Evolutionary conservation across 257 asterid genomes (phyloP).

Genomic region (Ophiorrhiza pumila): DNA sequence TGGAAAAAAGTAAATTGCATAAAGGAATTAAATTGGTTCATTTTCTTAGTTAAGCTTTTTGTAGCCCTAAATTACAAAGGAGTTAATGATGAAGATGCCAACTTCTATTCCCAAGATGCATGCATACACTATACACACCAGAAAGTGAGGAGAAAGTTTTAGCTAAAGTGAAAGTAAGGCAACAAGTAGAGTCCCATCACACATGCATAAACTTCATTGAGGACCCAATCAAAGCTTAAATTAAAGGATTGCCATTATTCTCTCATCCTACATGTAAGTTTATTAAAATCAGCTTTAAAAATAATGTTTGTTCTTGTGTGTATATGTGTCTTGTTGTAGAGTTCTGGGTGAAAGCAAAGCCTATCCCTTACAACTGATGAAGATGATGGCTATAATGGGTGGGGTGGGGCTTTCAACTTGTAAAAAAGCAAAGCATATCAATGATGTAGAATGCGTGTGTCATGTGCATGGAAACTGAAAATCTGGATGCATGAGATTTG

Average conservation of each 20-base stretch:
- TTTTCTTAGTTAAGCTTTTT: no score
- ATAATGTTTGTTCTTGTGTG: no score
- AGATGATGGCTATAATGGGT: constrained; percentile 29
- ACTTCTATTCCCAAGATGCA: constrained; percentile 2
- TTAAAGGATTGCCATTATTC: constrained; percentile 16
- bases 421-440: constrained; percentile 21
- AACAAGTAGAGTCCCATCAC: constrained; percentile 16
- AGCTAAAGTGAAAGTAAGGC: not conserved
- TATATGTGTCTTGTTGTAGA: not conserved
- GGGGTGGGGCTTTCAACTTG: constrained; percentile 30
- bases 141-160: constrained; percentile 3
- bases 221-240: constrained; percentile 19
- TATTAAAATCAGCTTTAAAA: no score
- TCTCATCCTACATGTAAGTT: not conserved
- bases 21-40: no score
- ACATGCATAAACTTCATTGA: constrained; percentile 5
- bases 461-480: constrained; percentile 32
- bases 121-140: not conserved
- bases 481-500: constrained; percentile 22
- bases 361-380: constrained; percentile 29
- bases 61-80: no score
- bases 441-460: constrained; percentile 30
- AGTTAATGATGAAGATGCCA: not conserved
- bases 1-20: no score
- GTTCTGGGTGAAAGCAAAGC: not conserved